phyloP scores from a whole-genome alignment of 2,329 filamentous ascomycete genomes.

The Colletotrichum sojae region DNA sequence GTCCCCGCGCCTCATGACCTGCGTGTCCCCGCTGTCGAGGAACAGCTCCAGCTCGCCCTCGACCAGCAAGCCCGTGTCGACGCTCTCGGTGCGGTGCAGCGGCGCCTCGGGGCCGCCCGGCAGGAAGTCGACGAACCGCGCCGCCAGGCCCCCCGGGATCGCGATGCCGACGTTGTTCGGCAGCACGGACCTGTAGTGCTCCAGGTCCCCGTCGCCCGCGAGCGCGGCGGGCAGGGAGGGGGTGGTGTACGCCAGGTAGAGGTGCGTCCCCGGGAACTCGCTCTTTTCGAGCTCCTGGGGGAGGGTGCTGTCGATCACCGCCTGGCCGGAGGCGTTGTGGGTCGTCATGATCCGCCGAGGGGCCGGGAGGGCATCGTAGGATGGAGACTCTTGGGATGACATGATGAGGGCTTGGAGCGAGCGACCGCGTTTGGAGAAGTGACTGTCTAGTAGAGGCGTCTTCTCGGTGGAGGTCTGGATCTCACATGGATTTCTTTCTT shows the following conservation, averaged over 20 bases:
- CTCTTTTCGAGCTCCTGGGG: conserved; percentile 32
- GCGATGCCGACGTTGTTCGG: conserved; percentile 45
- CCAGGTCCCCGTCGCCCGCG: conserved; percentile 41
- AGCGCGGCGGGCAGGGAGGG: conserved; percentile 44
- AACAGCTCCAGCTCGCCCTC: conserved; percentile 67
- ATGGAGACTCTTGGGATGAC: background rate
- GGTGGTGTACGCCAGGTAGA: conserved; percentile 46
- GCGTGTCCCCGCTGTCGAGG: conserved; percentile 65
- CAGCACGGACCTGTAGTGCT: conserved; percentile 43
- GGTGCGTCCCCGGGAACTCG: conserved; percentile 40
- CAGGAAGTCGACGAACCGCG: conserved; percentile 62
- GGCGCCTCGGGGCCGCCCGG: conserved; percentile 51
- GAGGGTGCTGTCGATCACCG: conserved; percentile 51
- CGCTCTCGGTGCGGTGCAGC: conserved; percentile 67
- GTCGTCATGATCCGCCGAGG: conserved; percentile 46
- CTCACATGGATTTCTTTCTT: too few species aligned
- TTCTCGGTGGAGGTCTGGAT: background rate
- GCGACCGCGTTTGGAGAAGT: background rate
- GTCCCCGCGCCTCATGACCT: conserved; percentile 63
- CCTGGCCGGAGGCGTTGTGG: conserved; percentile 50
- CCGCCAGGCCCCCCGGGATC: conserved; percentile 55
- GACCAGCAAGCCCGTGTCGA: conserved; percentile 69
- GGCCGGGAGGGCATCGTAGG: conserved; percentile 21
- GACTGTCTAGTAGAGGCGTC: background rate
- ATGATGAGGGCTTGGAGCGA: background rate